Evolutionary conservation across 768 basidiomycete species (phyloP), one percentile per base, ranked within the genome.

Genomic region (Stropharia rugosoannulata): DNA sequence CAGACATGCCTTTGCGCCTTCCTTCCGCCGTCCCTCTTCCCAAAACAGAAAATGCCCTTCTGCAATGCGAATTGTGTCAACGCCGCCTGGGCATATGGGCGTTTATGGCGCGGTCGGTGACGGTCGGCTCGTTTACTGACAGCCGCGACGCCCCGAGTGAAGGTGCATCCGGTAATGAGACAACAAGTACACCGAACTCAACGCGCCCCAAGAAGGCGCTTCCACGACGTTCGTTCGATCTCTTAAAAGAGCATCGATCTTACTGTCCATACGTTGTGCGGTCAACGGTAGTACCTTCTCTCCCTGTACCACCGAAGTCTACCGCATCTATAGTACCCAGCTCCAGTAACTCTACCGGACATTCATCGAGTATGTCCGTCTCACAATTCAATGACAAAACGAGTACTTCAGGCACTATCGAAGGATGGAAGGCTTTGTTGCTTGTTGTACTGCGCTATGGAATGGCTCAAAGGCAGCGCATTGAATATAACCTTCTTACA

Each of bases 261-360:
- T 91, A 89, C 62, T 93, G 92, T 61, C 91, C 91, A n/a, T 93
- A 91, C 58, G 81, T 90, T 27, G 84, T 87, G 36, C 79, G 81
- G 12, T 89, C 88, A 6, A 90, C 87, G 2, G 64, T 75, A 2
- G 74, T 90, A 10, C 87, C 87, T 4, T 80, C 83, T 2, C 67
- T 84, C 8, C 79, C 83, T 10, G 65, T 74, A 16, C 71, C 72
- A 38, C 57, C 57, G n/a, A 55, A 62, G 4, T 7, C 38, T 8
- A 60, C 70, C 16, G 58, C 64, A 12, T 53, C 60, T 35, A 59
- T 61, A 15, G 49, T 52, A 11, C 59, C 51, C 25, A 43, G 61
- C 11, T 40, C 60, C 16, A 50, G 53, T 9, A 45, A 53, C 36
- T 57, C 64, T n/a, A 56, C 59, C 46, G 63, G 55, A n/a, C 58